These are phyloP conservation scores for Paraurostyla sp. DNA, from an alignment of 73 alveolate genomes.

Conservation along the genomic window DNA sequence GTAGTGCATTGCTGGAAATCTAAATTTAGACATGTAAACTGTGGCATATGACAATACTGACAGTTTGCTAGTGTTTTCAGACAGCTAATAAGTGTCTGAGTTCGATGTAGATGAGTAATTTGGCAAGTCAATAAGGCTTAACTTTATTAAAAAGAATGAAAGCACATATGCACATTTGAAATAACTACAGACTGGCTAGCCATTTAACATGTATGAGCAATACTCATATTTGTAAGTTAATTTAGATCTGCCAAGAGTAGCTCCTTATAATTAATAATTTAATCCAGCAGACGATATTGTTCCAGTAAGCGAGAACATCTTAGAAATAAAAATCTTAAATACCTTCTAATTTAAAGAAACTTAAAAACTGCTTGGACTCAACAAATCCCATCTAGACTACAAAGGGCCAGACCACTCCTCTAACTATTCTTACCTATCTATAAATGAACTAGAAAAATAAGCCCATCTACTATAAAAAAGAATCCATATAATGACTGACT, in stretches of 20 bases:
- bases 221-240: neutral
- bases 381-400: neutral
- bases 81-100: neutral
- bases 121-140: neutral
- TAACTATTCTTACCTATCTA: neutral
- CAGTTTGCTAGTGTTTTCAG: neutral
- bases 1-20: neutral
- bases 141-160: constrained; percentile 24
- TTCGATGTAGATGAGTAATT: neutral
- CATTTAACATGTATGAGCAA: neutral
- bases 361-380: neutral
- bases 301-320: neutral
- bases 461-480: neutral
- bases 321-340: neutral
- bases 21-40: neutral
- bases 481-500: neutral
- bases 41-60: neutral
- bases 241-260: neutral
- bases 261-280: neutral
- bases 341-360: neutral
- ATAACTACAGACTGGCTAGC: neutral
- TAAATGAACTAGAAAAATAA: neutral
- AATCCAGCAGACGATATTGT: neutral
- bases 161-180: constrained; percentile 20
- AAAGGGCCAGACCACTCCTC: neutral